Base-by-base conservation (phyloP, 176 grass and related monocot species). In the Ensete glaucum region DNA sequence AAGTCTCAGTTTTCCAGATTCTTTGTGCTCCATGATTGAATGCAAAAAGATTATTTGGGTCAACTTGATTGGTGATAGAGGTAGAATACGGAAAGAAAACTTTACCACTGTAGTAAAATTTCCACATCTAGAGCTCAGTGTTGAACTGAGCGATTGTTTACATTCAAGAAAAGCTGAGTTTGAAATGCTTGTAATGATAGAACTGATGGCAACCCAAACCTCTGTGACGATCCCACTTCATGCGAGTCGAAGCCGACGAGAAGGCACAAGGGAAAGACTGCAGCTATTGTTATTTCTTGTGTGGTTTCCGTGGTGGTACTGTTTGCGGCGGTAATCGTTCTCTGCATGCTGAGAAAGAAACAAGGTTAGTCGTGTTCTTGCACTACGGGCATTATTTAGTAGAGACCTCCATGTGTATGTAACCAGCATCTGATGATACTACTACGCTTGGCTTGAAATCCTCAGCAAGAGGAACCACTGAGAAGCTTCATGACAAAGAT, bases 181-280 rank as follows among this genome's bases (percentile, higher is more conserved):
- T 2, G 53, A 3, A 43, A 5, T 63, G 2, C 29, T 34, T 67
- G 64, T 67, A 21, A 21, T 70, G 19, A 9, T 48, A 70, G 48
- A 70, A 51, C 16, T 51, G 67, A n/a, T 21, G 67, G 67, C 67
- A 70, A 70, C 67, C 23, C 63, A 65, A 25, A 26, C 13, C 50
- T 52, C 6, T 70, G 34, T 19, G 5, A 1, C 3, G 48, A 21
- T 70, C 43, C 11, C 13, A 21, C 19, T 51, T 70, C 43, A 6
- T 70, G 34, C 15, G 17, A 69, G 25, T 17, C 48, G 1, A 21
- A 19, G 13, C 13, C 26, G 34, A 43, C 34, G 34, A 43, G 34
- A 43, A 43, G 34, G 22, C 11, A 51, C 19, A 22, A n/a, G 67
- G 51, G 34, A 26, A 67, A 67, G 12, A 67, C 4, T n/a, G 11